These are phyloP conservation scores for Acacia acuminata DNA, from an alignment of 306 rosid species.

Conservation along the genomic window DNA sequence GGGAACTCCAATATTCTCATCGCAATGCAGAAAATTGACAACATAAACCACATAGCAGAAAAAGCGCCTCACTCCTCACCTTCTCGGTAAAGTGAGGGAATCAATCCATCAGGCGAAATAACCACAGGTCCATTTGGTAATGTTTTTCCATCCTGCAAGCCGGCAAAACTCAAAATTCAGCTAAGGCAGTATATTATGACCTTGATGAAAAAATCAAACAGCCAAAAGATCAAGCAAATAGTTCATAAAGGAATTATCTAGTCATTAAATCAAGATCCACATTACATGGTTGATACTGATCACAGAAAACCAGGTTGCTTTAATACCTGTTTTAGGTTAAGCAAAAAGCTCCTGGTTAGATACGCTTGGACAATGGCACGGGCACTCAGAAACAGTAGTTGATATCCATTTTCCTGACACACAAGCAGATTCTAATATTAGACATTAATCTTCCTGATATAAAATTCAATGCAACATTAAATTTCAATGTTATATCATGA, in stretches of 20 bases:
- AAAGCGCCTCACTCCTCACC: constrained; percentile 68
- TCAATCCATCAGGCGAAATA: constrained; percentile 96
- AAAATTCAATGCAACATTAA: constrained; percentile 10
- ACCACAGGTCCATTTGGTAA: constrained; percentile 93
- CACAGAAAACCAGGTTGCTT: constrained; percentile 16
- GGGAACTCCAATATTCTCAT: not conserved
- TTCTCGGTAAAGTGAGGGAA: constrained; percentile 92
- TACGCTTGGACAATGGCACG: constrained; percentile 99
- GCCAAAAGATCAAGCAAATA: constrained; percentile 11
- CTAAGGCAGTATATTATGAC: constrained; percentile 18
- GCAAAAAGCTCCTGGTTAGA: constrained; percentile 83
- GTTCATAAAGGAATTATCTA: not conserved
- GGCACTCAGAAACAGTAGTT: constrained; percentile 94
- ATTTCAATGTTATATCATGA: constrained; percentile 13
- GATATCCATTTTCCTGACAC: constrained; percentile 97
- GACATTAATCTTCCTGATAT: constrained; percentile 27
- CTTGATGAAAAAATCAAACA: constrained; percentile 9
- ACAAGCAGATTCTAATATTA: constrained; percentile 25
- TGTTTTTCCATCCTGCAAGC: constrained; percentile 85
- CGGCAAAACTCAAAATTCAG: constrained; percentile 26
- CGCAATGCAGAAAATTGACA: constrained; percentile 16
- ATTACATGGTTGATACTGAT: constrained; percentile 16
- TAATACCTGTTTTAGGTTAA: constrained; percentile 78
- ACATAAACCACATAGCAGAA: constrained; percentile 16
- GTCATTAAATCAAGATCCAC: constrained; percentile 16